These are phyloP conservation scores for Starmerella floricola DNA, from an alignment of 805 yeast genomes.

Conservation along the genomic window DNA sequence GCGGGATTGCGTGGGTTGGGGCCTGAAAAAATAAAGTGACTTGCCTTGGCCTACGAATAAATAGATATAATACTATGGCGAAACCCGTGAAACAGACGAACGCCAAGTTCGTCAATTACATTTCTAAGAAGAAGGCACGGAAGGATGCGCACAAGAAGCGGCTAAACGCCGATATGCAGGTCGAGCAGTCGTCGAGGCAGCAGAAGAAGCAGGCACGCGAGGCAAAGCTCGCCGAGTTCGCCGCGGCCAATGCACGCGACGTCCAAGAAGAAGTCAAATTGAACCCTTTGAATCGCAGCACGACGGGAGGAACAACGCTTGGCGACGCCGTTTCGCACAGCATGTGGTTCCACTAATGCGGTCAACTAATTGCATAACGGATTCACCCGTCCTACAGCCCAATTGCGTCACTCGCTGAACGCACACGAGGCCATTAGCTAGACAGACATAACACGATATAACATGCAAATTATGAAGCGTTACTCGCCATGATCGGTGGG, in stretches of 20 bases:
- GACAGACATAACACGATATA: too few relatives aligned
- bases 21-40: not conserved
- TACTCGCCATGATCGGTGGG: too few relatives aligned
- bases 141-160: conserved; percentile 19
- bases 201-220: conserved; percentile 17
- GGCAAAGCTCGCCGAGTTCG: conserved; percentile 10
- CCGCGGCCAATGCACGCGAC: conserved; percentile 1
- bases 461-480: too few relatives aligned
- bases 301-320: conserved; percentile 20
- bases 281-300: conserved; percentile 5
- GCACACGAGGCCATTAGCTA: too few relatives aligned
- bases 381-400: too few relatives aligned
- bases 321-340: conserved; percentile 23
- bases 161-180: conserved; percentile 2
- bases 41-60: not conserved
- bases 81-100: conserved; percentile 5
- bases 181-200: conserved; percentile 19
- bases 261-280: conserved; percentile 1
- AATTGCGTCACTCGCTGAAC: too few relatives aligned
- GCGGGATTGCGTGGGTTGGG: not conserved
- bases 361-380: too few relatives aligned
- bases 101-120: conserved; percentile 4
- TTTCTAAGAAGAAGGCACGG: conserved; percentile 23
- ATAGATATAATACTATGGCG: conserved; percentile 1
- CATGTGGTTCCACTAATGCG: conserved; percentile 14